Evolutionary conservation across 1,284 basidiomycete genomes (phyloP).

Genomic region (Ustilago trichophora): DNA sequence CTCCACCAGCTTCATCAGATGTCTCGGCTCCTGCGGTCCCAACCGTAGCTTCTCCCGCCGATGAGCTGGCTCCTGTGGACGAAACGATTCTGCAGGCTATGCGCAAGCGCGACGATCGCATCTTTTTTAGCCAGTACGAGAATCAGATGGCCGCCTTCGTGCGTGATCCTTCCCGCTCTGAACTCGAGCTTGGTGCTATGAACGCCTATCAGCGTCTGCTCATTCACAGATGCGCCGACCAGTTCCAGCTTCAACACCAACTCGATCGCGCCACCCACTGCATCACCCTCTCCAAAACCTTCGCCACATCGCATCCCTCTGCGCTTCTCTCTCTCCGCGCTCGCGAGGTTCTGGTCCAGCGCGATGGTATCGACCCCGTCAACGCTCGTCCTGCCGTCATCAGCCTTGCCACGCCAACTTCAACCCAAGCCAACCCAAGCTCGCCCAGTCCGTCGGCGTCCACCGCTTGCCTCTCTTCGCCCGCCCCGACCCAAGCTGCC

Average conservation of each 20-base stretch:
- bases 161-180: constrained; percentile 10
- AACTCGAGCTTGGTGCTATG: constrained; percentile 50
- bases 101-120: constrained; percentile 44
- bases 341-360: constrained; percentile 11
- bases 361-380: constrained; percentile 19
- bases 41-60: too few species aligned
- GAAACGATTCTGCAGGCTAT: constrained; percentile 51
- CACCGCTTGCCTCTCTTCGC: constrained; percentile 15
- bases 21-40: too few species aligned
- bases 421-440: not conserved
- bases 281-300: constrained; percentile 44
- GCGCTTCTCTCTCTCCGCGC: constrained; percentile 34
- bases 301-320: constrained; percentile 16
- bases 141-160: constrained; percentile 47
- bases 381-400: constrained; percentile 2
- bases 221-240: constrained; percentile 50
- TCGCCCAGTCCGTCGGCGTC: constrained; percentile 3
- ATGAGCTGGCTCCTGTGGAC: constrained; percentile 19
- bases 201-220: constrained; percentile 57
- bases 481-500: not conserved
- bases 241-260: constrained; percentile 40
- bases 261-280: constrained; percentile 46
- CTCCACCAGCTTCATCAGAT: too few species aligned
- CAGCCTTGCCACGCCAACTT: too few species aligned
- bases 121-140: constrained; percentile 54